A percentile compares a stretch with the other conserved stretches of the same genome.
Conservation (phyloP, 2,329 filamentous ascomycete species). For the Aspergillus fumigatiaffinis region DNA sequence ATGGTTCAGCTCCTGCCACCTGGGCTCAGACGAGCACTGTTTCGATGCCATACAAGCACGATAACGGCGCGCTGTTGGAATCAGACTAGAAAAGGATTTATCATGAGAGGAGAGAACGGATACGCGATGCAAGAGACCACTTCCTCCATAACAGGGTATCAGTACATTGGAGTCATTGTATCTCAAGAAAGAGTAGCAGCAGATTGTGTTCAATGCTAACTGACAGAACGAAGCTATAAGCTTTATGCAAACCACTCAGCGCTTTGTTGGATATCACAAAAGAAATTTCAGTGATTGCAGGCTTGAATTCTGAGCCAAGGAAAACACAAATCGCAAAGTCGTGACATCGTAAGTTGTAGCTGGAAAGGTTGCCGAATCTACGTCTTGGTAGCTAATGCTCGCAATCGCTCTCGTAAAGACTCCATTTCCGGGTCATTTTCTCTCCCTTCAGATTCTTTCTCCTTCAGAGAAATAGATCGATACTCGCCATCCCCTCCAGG, state of each 20-base stretch:
- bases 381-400: slow-evolving; percentile 18
- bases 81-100: not conserved
- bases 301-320: not conserved
- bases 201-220: not conserved
- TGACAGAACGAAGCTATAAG: not conserved
- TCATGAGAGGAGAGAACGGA: too few species aligned
- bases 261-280: not conserved
- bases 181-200: not conserved
- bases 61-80: not conserved
- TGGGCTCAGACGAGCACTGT: too few species aligned
- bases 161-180: not conserved
- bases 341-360: slow-evolving; percentile 20
- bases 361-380: not conserved
- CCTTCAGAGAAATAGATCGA: slow-evolving; percentile 35
- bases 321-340: slow-evolving; percentile 14
- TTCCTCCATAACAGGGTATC: not conserved
- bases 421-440: slow-evolving; percentile 27
- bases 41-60: too few species aligned
- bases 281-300: not conserved
- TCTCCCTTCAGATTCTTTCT: slow-evolving; percentile 15
- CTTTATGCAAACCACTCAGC: not conserved
- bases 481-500: slow-evolving; percentile 45
- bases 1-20: too few species aligned
- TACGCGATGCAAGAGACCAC: not conserved
- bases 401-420: slow-evolving; percentile 26